Base-by-base conservation (phyloP, 2,329 filamentous ascomycete species). In the Fusarium newnesense region DNA sequence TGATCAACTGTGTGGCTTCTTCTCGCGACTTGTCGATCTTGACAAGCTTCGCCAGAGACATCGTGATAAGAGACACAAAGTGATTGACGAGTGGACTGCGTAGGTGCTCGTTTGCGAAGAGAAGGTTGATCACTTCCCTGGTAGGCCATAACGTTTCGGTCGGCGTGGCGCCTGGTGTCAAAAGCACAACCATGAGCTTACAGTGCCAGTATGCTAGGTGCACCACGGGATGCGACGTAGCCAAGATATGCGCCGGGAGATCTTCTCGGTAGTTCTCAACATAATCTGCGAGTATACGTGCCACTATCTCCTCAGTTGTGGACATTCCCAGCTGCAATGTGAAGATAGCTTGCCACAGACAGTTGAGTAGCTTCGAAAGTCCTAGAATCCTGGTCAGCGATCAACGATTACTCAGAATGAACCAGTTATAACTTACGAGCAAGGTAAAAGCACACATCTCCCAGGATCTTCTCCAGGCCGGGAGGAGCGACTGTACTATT, bases 181-280 rank as follows among this genome's bases (percentile, higher is more conserved):
- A 84, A 5, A 93, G 85, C 58, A 90, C 89, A 15, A 89, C 85
- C 24, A 94, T 84, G 13, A 94, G 85, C 69, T 90, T 89, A 73
- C 89, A 87, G 79, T 94, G 91, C 88, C 92, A 93, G 81, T 93
- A 94, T 24, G 88, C 88, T 30, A 94, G 84, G 74, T 92, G 89
- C 5, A 94, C 84, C 37, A 92, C 78, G 7, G 89, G 88, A 54
- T 87, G 84, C 7, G 84, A 82, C 1, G 81, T 78, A 8, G 86
- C 85, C 28, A 89, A 88, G 32, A 91, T 83, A 47, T 86, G 85
- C 18, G 84, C 82, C 7, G 92, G 90, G 4, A 94, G 84, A 60
- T 89, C 86, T 79, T 92, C 90, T 12, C 90, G 87, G 79, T 92
- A 92, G 64, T 91, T 85, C 76, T 94, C 91, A 47, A 83, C 79